These are phyloP conservation scores for Pyricularia grisea DNA, from an alignment of 2,329 filamentous ascomycete genomes.

Conservation along the genomic window DNA sequence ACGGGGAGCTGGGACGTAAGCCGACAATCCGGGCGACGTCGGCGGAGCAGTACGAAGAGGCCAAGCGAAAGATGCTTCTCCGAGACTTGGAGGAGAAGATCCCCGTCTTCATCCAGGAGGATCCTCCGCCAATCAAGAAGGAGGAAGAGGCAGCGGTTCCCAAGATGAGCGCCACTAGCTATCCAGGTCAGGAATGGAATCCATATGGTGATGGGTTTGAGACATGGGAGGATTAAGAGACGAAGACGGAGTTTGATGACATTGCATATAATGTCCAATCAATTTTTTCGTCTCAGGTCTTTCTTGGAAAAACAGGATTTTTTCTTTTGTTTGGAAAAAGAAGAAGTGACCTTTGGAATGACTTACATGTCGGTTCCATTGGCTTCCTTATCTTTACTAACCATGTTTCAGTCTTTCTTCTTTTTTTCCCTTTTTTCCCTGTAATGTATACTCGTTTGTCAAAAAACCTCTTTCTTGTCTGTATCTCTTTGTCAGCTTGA, in stretches of 20 bases:
- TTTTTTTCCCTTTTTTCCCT: not conserved
- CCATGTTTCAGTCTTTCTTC: not conserved
- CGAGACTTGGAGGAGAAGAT: conserved; percentile 46
- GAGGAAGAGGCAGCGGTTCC: conserved; percentile 34
- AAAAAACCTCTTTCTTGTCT: not conserved
- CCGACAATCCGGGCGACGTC: conserved; percentile 18
- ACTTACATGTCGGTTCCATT: not conserved
- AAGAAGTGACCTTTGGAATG: not conserved
- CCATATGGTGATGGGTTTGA: conserved; percentile 31
- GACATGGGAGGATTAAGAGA: conserved; percentile 17
- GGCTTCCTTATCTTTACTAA: not conserved
- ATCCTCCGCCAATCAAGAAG: conserved; percentile 14
- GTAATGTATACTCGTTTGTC: not conserved
- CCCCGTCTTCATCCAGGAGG: conserved; percentile 23
- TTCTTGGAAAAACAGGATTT: not conserved
- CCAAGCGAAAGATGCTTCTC: conserved; percentile 32
- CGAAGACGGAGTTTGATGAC: not conserved
- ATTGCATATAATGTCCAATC: not conserved
- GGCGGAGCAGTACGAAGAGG: conserved; percentile 28
- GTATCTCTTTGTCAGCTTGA: not conserved
- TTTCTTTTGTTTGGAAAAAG: not conserved
- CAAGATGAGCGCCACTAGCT: conserved; percentile 57
- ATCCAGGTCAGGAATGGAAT: conserved; percentile 64
- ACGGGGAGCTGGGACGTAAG: conserved; percentile 13
- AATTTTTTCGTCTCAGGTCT: not conserved